These are phyloP conservation scores for Eucalyptus regnans DNA, from an alignment of 345 rosid species.

Conservation along the genomic window DNA sequence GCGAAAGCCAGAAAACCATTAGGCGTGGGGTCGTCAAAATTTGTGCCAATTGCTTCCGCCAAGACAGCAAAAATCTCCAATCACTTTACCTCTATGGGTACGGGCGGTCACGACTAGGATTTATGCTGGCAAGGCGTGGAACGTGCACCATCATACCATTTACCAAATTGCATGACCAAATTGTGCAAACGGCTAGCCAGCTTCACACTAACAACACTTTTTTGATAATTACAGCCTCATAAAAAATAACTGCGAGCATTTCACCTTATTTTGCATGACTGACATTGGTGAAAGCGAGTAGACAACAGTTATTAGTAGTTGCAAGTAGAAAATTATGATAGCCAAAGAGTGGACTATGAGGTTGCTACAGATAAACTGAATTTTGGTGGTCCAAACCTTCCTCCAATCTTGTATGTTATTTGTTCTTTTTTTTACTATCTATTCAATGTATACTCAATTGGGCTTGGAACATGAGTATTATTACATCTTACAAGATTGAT, in stretches of 20 bases:
- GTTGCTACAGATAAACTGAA: background rate
- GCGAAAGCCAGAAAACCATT: background rate
- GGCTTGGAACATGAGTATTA: background rate
- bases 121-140: background rate
- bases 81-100: background rate
- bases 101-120: background rate
- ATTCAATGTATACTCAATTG: background rate
- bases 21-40: background rate
- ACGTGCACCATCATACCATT: conserved; percentile 15
- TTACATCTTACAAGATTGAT: background rate
- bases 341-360: background rate
- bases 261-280: background rate
- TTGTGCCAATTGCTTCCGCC: background rate
- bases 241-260: too few relatives aligned
- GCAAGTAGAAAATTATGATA: too few relatives aligned
- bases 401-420: background rate
- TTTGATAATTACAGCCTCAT: background rate
- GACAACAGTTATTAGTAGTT: conserved; percentile 28
- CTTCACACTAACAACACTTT: background rate
- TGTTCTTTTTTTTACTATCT: background rate
- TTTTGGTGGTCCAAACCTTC: background rate
- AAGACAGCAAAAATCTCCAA: background rate
- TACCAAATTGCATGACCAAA: too few relatives aligned
- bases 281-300: background rate
- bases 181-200: background rate